These are phyloP conservation scores for Pseudogymnoascus destructans DNA, from an alignment of 2,329 filamentous ascomycete species.

Conservation along the genomic window DNA sequence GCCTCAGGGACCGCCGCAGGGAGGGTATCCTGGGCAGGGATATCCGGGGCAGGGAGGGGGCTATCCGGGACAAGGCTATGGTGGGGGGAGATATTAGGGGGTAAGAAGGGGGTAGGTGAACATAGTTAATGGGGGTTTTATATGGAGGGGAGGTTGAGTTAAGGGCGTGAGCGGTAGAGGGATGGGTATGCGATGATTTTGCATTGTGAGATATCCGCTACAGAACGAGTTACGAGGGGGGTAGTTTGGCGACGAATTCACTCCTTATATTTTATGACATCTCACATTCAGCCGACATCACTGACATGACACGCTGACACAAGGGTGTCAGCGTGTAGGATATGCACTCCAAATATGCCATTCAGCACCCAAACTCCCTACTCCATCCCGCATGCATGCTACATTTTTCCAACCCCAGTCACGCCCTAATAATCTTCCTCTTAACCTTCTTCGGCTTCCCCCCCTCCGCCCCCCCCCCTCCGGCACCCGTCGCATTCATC, in stretches of 20 bases:
- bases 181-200: neutral
- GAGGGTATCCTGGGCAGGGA: constrained; percentile 23
- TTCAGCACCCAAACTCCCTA: neutral
- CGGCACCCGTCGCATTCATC: constrained; percentile 32
- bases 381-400: constrained; percentile 1
- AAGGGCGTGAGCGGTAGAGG: neutral
- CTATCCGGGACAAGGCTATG: constrained; percentile 24
- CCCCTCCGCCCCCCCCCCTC: constrained; percentile 22
- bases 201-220: neutral
- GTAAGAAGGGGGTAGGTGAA: neutral
- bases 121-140: neutral
- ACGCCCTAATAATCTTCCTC: constrained; percentile 28
- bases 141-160: neutral
- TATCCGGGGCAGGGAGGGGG: constrained; percentile 1
- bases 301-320: neutral
- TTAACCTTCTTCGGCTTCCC: constrained; percentile 36
- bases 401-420: neutral
- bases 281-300: neutral
- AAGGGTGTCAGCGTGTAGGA: too few relatives aligned
- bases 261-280: neutral
- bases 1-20: constrained; percentile 22
- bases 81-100: constrained; percentile 9
- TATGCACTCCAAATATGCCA: neutral
- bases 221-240: neutral
- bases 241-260: neutral